These are phyloP conservation scores for Hymenoscyphus repandus DNA, from an alignment of 2,329 filamentous ascomycete genomes.

Conservation along the genomic window DNA sequence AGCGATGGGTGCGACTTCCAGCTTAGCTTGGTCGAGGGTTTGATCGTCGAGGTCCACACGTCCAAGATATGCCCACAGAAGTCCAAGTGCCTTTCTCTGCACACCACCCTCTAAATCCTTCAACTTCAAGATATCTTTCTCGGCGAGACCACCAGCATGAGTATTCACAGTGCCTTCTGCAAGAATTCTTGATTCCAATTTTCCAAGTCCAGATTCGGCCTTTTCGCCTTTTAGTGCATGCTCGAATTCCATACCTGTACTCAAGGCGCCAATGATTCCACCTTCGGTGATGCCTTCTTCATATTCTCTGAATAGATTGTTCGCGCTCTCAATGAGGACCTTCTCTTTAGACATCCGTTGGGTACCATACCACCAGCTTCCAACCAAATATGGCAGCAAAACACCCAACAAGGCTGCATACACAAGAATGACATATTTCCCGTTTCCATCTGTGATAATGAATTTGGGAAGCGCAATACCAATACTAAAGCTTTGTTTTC, in stretches of 20 bases:
- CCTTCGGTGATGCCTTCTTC: conserved; percentile 76
- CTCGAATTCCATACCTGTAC: conserved; percentile 80
- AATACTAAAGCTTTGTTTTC: conserved; percentile 97
- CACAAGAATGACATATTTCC: conserved; percentile 88
- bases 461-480: conserved; percentile 92
- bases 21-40: conserved; percentile 77
- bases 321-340: conserved; percentile 86
- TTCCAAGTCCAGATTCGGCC: conserved; percentile 73
- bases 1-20: conserved; percentile 81
- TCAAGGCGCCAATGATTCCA: conserved; percentile 74
- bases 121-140: conserved; percentile 71
- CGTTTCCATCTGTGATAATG: conserved; percentile 87
- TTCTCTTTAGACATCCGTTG: conserved; percentile 91
- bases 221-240: conserved; percentile 70
- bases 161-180: conserved; percentile 49
- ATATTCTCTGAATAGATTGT: conserved; percentile 91
- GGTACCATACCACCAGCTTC: conserved; percentile 98
- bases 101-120: conserved; percentile 74
- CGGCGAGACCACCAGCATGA: conserved; percentile 54
- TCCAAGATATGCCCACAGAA: conserved; percentile 93
- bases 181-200: conserved; percentile 77
- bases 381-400: conserved; percentile 85
- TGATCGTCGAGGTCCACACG: conserved; percentile 79
- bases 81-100: conserved; percentile 78
- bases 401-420: conserved; percentile 88